Evolutionary conservation across 768 basidiomycete genomes (phyloP), one percentile per base, ranked within the genome.

Genomic region (Strobilomyces confusus): DNA sequence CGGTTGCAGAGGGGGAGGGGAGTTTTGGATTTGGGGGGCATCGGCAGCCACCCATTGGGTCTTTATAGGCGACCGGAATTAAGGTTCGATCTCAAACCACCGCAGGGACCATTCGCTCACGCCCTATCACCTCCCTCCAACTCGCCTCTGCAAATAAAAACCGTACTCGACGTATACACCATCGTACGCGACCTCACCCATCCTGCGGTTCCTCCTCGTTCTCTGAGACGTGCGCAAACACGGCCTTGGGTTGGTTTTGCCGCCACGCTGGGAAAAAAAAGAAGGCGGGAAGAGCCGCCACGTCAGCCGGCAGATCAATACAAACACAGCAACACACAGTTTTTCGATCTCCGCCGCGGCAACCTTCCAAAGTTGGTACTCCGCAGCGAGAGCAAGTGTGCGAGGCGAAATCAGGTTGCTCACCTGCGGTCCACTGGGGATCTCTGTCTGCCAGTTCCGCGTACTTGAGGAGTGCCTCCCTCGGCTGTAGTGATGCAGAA

Each of bases 381-480:
- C 69, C 69, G 68, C 69, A 69, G 58, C 67, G 49, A 46, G 26
- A 46, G 15, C 20, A 13, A 36, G 40, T 29, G 5, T 40, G 30
- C 19, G 22, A 44, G 25, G 15, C 59, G 33, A 54, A 54, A 44
- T 34, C 54, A 51, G 25, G 33, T 48, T 48, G 76, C 88, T 75
- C 67, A 93, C 92, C 93, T 75, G 70, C 72, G 43, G 92, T 91
- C 87, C 88, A 93, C 63, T 83, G 80, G 48, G 89, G 92, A 68
- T 95, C 87, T 56, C 80, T 73, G 41, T 90, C 87, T 57, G 86
- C 85, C 52, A 72, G 67, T 17, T 86, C 73, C 32, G 97, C 97
- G 62, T 94, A 98, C 72, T 86, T 92, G 78, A 98, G 88, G 51
- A 99, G 75, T 4, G 97, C 97, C 73, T 97, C 95, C 57, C 97